Percentiles rank a stretch among this genome's conserved stretches.
Evolutionary conservation across 179 eudicot species (phyloP).

Genomic region (Beta lomatogona): DNA sequence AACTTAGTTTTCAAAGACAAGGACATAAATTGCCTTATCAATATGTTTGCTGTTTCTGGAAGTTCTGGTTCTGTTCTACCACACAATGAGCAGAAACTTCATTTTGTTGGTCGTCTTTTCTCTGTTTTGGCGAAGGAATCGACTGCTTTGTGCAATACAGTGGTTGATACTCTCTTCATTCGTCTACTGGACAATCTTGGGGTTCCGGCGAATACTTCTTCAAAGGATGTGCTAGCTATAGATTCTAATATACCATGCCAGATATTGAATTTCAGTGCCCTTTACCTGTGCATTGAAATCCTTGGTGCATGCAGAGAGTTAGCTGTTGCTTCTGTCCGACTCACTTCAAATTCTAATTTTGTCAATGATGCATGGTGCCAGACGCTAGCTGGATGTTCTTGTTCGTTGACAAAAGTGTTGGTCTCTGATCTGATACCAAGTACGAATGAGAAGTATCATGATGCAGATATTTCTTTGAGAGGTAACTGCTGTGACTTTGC

Average conservation of each 20-base stretch:
- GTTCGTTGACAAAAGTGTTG: slow-evolving; percentile 46
- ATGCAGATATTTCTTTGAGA: slow-evolving; percentile 43
- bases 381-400: slow-evolving; percentile 50
- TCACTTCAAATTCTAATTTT: slow-evolving; percentile 29
- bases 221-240: slow-evolving; percentile 28
- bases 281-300: slow-evolving; percentile 69
- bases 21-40: slow-evolving; percentile 51
- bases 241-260: slow-evolving; percentile 33
- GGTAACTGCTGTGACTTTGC: slow-evolving; percentile 44
- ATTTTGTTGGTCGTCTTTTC: slow-evolving; percentile 59
- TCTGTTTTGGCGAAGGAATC: slow-evolving; percentile 64
- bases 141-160: slow-evolving; percentile 56
- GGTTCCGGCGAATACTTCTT: slow-evolving; percentile 34
- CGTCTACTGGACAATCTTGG: slow-evolving; percentile 49
- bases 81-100: slow-evolving; percentile 56
- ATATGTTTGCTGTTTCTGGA: slow-evolving; percentile 40
- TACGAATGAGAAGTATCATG: slow-evolving; percentile 33
- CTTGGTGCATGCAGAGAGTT: slow-evolving; percentile 74
- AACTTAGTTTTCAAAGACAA: slow-evolving; percentile 59
- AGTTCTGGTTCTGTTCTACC: slow-evolving; percentile 38
- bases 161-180: slow-evolving; percentile 62
- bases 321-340: slow-evolving; percentile 45
- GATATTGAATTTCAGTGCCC: slow-evolving; percentile 50
- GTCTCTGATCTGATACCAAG: slow-evolving; percentile 38
- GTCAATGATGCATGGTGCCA: slow-evolving; percentile 56